These are phyloP conservation scores for Rosa hybrid DNA, from an alignment of 331 rosid genomes.

Conservation along the genomic window DNA sequence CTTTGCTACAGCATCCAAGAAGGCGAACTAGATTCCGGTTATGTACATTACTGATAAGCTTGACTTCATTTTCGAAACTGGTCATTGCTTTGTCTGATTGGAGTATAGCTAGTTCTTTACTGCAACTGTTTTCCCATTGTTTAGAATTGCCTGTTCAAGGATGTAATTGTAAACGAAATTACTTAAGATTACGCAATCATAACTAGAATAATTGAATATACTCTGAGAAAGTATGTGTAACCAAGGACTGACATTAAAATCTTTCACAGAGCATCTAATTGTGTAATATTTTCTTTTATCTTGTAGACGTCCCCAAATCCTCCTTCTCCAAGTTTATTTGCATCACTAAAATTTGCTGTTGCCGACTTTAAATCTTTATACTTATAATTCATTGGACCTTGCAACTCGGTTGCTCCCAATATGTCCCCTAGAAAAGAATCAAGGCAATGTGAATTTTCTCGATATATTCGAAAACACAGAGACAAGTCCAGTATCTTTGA, in stretches of 20 bases:
- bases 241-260: neutral
- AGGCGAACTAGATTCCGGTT: slow-evolving; percentile 66
- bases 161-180: neutral
- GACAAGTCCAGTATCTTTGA: neutral
- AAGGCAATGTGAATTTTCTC: neutral
- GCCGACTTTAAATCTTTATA: slow-evolving; percentile 60
- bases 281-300: slow-evolving; percentile 31
- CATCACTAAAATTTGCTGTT: slow-evolving; percentile 48
- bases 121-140: slow-evolving; percentile 67
- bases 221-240: neutral
- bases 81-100: slow-evolving; percentile 46
- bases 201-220: neutral
- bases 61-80: slow-evolving; percentile 63
- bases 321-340: slow-evolving; percentile 71
- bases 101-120: slow-evolving; percentile 57
- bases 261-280: neutral
- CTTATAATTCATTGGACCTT: slow-evolving; percentile 52
- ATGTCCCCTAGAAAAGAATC: slow-evolving; percentile 39
- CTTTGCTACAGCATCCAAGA: slow-evolving; percentile 72
- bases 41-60: slow-evolving; percentile 70
- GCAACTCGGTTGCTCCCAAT: slow-evolving; percentile 67
- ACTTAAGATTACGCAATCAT: neutral
- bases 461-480: neutral
- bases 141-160: slow-evolving; percentile 54
- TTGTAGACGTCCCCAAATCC: slow-evolving; percentile 75